Evolutionary conservation across 495 filamentous ascomycete genomes (phyloP).

Genomic region (Talaromyces adpressus): DNA sequence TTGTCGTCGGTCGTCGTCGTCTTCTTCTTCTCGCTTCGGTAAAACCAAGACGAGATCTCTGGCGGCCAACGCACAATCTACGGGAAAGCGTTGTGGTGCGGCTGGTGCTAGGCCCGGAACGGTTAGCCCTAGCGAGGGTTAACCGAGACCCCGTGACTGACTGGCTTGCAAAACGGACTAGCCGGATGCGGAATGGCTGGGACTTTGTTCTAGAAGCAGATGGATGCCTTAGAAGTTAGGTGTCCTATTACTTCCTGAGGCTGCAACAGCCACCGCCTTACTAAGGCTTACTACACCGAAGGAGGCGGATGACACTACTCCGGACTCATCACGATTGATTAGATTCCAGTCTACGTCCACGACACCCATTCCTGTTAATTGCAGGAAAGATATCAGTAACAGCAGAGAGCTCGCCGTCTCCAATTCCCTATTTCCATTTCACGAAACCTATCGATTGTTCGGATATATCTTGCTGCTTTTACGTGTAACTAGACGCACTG

Average conservation of each 20-base stretch:
- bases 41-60: slow-evolving; percentile 11
- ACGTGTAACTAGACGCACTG: background rate
- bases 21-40: slow-evolving; percentile 23
- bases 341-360: background rate
- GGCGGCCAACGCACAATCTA: slow-evolving; percentile 35
- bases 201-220: background rate
- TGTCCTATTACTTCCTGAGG: background rate
- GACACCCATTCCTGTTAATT: background rate
- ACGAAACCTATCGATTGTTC: background rate
- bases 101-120: slow-evolving; percentile 33
- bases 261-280: background rate
- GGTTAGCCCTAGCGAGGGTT: slow-evolving; percentile 27
- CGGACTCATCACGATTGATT: background rate
- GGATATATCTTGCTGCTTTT: background rate
- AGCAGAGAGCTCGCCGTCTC: background rate
- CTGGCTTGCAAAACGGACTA: background rate
- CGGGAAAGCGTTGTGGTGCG: slow-evolving; percentile 30
- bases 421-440: background rate
- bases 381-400: background rate
- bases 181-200: background rate
- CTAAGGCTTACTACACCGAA: background rate
- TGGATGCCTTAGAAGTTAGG: background rate
- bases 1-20: slow-evolving; percentile 31
- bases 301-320: background rate
- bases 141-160: slow-evolving; percentile 33